A percentile compares a stretch with the other conserved stretches of the same genome.
phyloP scores from a whole-genome alignment of 805 yeast genomes.

The Saccharomycopsis selenospora region DNA sequence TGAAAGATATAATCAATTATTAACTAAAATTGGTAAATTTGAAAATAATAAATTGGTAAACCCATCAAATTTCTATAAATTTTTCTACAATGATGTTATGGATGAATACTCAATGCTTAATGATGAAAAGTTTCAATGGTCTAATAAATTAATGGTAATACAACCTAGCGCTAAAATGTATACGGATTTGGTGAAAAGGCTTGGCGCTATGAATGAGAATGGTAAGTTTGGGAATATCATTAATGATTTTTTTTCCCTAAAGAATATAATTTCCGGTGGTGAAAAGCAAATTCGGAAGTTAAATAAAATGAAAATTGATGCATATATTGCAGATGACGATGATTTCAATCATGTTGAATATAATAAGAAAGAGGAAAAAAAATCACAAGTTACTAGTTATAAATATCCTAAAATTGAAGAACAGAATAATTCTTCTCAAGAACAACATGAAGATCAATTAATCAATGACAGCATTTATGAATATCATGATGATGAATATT shows the following conservation, averaged over 20 bases:
- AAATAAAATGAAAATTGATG: no score
- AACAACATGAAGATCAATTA: not conserved
- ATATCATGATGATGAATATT: not conserved
- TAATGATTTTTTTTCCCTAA: constrained; percentile 7
- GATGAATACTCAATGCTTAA: not conserved
- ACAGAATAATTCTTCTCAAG: not conserved
- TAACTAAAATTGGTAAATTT: not conserved
- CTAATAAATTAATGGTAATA: constrained; percentile 4
- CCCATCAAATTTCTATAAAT: constrained; percentile 1
- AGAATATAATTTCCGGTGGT: not conserved
- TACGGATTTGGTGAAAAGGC: not conserved
- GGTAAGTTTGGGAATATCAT: no score
- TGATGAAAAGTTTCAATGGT: constrained; percentile 5
- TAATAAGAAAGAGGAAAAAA: not conserved
- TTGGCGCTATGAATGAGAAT: not conserved
- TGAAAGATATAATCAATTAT: no score
- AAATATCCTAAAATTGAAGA: not conserved
- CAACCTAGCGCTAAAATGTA: not conserved
- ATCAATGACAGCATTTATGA: not conserved
- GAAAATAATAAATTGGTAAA: not conserved
- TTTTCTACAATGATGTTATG: not conserved
- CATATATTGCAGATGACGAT: no score
- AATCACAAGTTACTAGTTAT: not conserved
- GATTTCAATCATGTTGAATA: not conserved
- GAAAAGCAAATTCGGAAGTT: no score